These are phyloP conservation scores for Cryptococcus neoformans DNA, from an alignment of 1,284 basidiomycete genomes.

Conservation along the genomic window DNA sequence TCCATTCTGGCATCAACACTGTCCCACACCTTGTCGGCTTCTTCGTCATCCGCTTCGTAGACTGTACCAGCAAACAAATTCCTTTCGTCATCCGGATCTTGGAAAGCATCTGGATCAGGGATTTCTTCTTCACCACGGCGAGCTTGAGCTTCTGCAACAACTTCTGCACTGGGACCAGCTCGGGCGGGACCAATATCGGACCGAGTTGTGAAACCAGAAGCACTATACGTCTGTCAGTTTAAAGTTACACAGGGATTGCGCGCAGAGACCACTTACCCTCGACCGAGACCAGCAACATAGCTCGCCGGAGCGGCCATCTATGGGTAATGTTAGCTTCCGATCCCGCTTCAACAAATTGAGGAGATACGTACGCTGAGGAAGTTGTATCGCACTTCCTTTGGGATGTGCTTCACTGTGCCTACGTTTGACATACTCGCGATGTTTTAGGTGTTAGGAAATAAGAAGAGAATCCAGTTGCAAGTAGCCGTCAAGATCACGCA, in stretches of 20 bases:
- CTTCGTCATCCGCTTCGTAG: slow-evolving; percentile 97
- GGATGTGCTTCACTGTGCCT: slow-evolving; percentile 45
- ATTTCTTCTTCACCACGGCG: slow-evolving; percentile 82
- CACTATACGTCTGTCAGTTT: slow-evolving; percentile 53
- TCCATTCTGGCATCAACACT: slow-evolving; percentile 88
- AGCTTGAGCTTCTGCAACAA: slow-evolving; percentile 80
- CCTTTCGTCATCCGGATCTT: slow-evolving; percentile 96
- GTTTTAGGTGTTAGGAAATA: neutral
- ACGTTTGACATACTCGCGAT: slow-evolving; percentile 37
- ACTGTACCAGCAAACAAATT: slow-evolving; percentile 94
- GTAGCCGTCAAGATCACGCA: neutral
- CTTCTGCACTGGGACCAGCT: slow-evolving; percentile 86
- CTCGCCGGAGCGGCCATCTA: slow-evolving; percentile 76
- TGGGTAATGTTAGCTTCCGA: neutral
- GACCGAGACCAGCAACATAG: slow-evolving; percentile 93
- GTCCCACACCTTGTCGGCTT: slow-evolving; percentile 95
- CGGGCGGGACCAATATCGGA: slow-evolving; percentile 98
- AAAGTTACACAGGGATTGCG: neutral
- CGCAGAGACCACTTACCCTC: slow-evolving; percentile 61
- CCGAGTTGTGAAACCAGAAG: slow-evolving; percentile 96
- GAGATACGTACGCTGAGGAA: slow-evolving; percentile 35
- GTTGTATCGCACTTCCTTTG: slow-evolving; percentile 45
- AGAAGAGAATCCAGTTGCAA: neutral
- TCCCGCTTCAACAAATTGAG: neutral
- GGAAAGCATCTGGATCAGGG: slow-evolving; percentile 75